Base-by-base conservation (phyloP, 805 yeast species). In the Candida krabiensis region DNA sequence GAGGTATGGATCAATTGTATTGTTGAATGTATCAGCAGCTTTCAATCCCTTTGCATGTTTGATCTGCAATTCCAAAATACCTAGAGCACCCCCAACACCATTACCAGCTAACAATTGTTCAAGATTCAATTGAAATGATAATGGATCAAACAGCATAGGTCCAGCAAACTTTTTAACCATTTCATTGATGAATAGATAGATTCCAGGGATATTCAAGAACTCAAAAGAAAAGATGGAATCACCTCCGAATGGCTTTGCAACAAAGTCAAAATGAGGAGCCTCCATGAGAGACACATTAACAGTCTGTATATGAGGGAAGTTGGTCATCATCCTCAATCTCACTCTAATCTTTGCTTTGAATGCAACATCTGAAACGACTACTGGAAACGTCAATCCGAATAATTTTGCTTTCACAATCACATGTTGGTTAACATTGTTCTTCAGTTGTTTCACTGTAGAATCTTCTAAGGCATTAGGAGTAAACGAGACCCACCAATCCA, bases 401-500 rank as follows among this genome's bases (percentile, higher is more conserved):
- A 89, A 50, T 33, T 79, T 80, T 4, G 85, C 84, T 53, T 86
- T 87, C 26, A 91, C 77, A 25, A 84, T 80, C 30, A 85, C 72
- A 55, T 78, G 79, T 57, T 90, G 95, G 62, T 90, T 89, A 29
- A 89, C 90, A 50, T 79, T 80, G 60, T 81, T 87, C 58, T 83
- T 86, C 62, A 84, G 61, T 63, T 93, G 97, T 55, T 91, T 86
- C 19, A 81, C 79, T 38, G 88, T 87, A 51, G 88, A 69, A 61
- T 93, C 99, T 28, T 84, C 83, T 34, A 79, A 63, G 27, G 89
- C 85, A 63, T 87, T 88, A n/a, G 99, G 99, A 19, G 87, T 84
- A 68, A 90, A 87, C 1, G 96, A 86, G 30, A 85, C 76, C 28
- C 81, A 84, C 97, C 97, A 91, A 64, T 93, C 99, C 96, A 93